Evolutionary conservation across 2,329 filamentous ascomycete genomes (phyloP).

Genomic region (Arachnomyces sp.): DNA sequence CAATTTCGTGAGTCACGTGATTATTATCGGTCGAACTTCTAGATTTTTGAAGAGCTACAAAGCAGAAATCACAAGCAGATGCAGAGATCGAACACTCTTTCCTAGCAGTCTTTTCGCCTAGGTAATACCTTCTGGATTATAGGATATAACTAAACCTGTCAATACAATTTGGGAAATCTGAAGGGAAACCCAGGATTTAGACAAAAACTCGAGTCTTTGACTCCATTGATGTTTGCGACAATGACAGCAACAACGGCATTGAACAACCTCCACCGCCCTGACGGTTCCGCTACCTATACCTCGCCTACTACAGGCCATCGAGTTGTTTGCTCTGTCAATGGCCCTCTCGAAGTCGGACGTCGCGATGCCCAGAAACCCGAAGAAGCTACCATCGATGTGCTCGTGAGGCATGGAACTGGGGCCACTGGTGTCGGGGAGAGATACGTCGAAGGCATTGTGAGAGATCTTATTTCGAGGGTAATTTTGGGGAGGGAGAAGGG

Average conservation of each 20-base stretch:
- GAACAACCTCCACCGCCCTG: slow-evolving; percentile 27
- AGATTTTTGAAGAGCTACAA: no score
- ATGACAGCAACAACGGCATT: slow-evolving; percentile 32
- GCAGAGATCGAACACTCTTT: no score
- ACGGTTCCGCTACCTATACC: slow-evolving; percentile 35
- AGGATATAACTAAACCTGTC: no score
- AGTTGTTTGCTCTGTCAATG: slow-evolving; percentile 79
- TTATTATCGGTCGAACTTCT: no score
- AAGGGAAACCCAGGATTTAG: no score
- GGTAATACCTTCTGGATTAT: no score
- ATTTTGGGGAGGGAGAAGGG: slow-evolving; percentile 36
- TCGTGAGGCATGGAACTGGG: slow-evolving; percentile 76
- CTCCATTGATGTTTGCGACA: no score
- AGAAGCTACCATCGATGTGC: slow-evolving; percentile 82
- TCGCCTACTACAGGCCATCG: slow-evolving; percentile 55
- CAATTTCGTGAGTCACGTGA: no score
- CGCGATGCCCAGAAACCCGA: slow-evolving; percentile 79
- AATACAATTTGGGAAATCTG: no score
- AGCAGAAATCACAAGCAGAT: no score
- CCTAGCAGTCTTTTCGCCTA: no score
- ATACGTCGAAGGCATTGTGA: slow-evolving; percentile 60
- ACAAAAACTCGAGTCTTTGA: no score
- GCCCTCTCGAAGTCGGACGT: slow-evolving; percentile 78
- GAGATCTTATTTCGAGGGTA: slow-evolving; percentile 28
- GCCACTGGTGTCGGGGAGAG: slow-evolving; percentile 76